Evolutionary conservation across 2,329 filamentous ascomycete species (phyloP).

Genomic region (Venturiaceae sp.): DNA sequence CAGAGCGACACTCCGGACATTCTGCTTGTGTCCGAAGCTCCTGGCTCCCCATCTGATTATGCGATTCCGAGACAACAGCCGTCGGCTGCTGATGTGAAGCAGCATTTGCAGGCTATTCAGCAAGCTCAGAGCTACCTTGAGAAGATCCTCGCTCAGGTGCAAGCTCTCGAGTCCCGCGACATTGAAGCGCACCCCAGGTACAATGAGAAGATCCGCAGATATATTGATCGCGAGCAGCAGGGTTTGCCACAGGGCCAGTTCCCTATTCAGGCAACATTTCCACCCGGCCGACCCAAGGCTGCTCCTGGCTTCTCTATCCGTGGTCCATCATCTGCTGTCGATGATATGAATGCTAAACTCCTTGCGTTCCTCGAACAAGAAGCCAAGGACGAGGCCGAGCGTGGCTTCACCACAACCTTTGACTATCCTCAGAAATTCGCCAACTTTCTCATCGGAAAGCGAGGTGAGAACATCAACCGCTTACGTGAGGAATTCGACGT

Average conservation of each 20-base stretch:
- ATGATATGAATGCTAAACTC: slow-evolving; percentile 63
- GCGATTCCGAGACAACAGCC: slow-evolving; percentile 47
- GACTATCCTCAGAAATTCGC: slow-evolving; percentile 94
- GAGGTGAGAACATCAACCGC: slow-evolving; percentile 60
- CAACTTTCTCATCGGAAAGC: slow-evolving; percentile 67
- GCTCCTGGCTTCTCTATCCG: slow-evolving; percentile 61
- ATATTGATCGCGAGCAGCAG: slow-evolving; percentile 47
- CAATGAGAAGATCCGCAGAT: slow-evolving; percentile 53
- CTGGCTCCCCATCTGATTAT: slow-evolving; percentile 41
- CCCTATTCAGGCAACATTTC: slow-evolving; percentile 46
- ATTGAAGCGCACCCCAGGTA: slow-evolving; percentile 49
- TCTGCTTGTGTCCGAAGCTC: slow-evolving; percentile 66
- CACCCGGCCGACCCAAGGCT: slow-evolving; percentile 35
- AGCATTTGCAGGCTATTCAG: slow-evolving; percentile 47
- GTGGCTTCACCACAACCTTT: slow-evolving; percentile 75
- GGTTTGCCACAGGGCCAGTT: slow-evolving; percentile 37
- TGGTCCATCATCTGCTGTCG: slow-evolving; percentile 64
- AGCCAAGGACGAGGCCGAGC: slow-evolving; percentile 86
- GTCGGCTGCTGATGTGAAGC: slow-evolving; percentile 41
- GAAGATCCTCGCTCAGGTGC: slow-evolving; percentile 42
- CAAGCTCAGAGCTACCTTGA: slow-evolving; percentile 49
- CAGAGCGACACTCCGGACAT: slow-evolving; percentile 51
- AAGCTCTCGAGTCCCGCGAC: slow-evolving; percentile 43
- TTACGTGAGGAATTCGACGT: slow-evolving; percentile 61
- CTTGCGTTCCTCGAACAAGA: slow-evolving; percentile 75